Evolutionary conservation across 305 asterid species (phyloP), one percentile per base, ranked within the genome.

Genomic region (Petunia hybrid): DNA sequence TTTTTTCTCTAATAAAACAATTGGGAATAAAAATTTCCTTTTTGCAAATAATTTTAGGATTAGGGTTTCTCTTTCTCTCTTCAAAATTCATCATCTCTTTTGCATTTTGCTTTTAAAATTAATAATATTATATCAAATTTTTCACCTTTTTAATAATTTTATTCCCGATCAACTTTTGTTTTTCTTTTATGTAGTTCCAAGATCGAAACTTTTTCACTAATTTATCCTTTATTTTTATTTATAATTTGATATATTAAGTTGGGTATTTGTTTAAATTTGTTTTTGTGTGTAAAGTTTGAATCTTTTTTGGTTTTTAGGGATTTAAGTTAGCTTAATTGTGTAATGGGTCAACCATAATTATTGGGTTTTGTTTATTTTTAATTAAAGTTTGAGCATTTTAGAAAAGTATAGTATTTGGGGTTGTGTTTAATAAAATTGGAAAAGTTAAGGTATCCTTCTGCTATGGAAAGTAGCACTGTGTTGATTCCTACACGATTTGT

Each of bases 401-500:
- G 53, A 43, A 65, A 40, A n/a, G 73, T 51, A 38, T 48, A 14
- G 35, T 16, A 41, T 65, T 16, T 79, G 76, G 48, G 74, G 57
- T 43, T 66, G 39, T 51, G 73, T 74, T 53, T 36, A 8, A 57
- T 35, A 6, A 4, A 38, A 13, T 74, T 65, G 59, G 63, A 79
- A 85, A 66, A 85, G 95, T 87, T 85, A 87, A 88, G 85, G 90
- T 71, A 88, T 82, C 87, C 87, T 82, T 76, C 82, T 86, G 93
- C 87, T 45, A 92, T 93, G 98, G 98, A 89, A 71, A 81, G 90
- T 83, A 94, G 92, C 14, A 65, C 90, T 61, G 89, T 85, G 82
- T 84, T 93, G 87, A 86, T 92, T 67, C 97, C 97, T 5, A 89
- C 92, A 63, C 92, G 95, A 40, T 94, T 96, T 81, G 97, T 90